Percentiles rank a stretch among this genome's conserved stretches.
Conservation (phyloP, 2,329 filamentous ascomycete genomes). For the Sporothrix mexicana region DNA sequence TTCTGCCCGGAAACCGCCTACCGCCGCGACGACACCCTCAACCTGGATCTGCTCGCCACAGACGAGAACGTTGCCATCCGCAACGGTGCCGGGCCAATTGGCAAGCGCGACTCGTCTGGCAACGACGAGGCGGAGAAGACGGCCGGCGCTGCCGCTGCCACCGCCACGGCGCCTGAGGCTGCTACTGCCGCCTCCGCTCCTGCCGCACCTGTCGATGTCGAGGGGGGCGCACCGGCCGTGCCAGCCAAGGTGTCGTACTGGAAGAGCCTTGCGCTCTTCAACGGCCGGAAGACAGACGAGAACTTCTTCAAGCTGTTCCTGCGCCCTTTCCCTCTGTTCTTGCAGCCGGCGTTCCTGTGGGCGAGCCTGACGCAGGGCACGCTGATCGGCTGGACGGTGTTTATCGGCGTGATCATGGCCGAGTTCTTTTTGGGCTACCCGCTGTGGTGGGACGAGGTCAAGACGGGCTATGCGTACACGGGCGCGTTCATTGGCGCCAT, state of each 20-base stretch:
- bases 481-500: slow-evolving; percentile 85
- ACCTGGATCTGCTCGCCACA: slow-evolving; percentile 67
- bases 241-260: slow-evolving; percentile 62
- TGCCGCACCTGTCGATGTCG: slow-evolving; percentile 3
- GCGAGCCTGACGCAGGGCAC: slow-evolving; percentile 79
- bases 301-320: slow-evolving; percentile 67
- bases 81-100: neutral
- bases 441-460: slow-evolving; percentile 78
- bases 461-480: slow-evolving; percentile 86
- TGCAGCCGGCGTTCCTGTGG: slow-evolving; percentile 88
- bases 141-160: slow-evolving; percentile 29
- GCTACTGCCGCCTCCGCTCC: slow-evolving; percentile 35
- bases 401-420: slow-evolving; percentile 84
- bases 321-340: slow-evolving; percentile 81
- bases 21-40: slow-evolving; percentile 67
- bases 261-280: slow-evolving; percentile 71
- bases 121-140: slow-evolving; percentile 33
- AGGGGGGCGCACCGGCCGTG: slow-evolving; percentile 30
- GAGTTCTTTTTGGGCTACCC: slow-evolving; percentile 81
- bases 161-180: neutral
- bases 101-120: slow-evolving; percentile 31
- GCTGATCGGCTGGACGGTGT: slow-evolving; percentile 94
- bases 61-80: slow-evolving; percentile 36
- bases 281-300: slow-evolving; percentile 81
- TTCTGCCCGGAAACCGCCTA: slow-evolving; percentile 87